Conservation (phyloP, 2,329 filamentous ascomycete species). For the Microdochium nivale region DNA sequence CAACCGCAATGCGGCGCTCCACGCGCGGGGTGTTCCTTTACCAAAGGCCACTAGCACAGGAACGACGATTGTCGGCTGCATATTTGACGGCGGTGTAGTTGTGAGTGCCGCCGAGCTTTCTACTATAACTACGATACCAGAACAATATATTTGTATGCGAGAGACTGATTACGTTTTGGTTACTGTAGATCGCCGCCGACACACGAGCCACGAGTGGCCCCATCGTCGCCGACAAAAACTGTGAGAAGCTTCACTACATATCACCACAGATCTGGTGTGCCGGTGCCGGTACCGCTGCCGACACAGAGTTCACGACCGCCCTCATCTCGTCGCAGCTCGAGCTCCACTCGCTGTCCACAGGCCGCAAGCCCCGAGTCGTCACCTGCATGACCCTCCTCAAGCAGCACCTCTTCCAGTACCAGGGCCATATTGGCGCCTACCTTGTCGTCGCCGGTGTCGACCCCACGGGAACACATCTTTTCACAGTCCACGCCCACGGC, state of each 20-base stretch:
- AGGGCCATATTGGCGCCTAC: conserved; percentile 96
- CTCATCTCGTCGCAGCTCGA: conserved; percentile 98
- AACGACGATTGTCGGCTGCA: conserved; percentile 96
- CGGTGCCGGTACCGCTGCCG: conserved; percentile 91
- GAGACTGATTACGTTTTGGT: neutral
- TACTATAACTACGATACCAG: neutral
- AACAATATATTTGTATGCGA: no score
- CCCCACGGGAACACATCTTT: conserved; percentile 88
- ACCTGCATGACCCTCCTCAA: conserved; percentile 99
- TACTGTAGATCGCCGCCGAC: conserved; percentile 79
- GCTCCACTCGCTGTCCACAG: conserved; percentile 91
- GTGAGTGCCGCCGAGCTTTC: conserved; percentile 37
- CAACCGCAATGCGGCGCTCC: conserved; percentile 95
- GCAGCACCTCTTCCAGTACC: conserved; percentile 97
- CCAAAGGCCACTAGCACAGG: conserved; percentile 98
- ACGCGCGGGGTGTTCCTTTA: conserved; percentile 85
- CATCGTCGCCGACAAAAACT: conserved; percentile 99
- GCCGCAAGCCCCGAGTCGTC: conserved; percentile 92
- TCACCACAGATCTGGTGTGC: conserved; percentile 98
- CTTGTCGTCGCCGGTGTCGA: conserved; percentile 95
- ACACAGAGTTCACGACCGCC: conserved; percentile 98
- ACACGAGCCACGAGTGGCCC: conserved; percentile 94
- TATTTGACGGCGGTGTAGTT: conserved; percentile 94
- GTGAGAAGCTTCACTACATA: conserved; percentile 99
- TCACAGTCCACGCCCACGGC: conserved; percentile 97